These are phyloP conservation scores for Wallacemonas sp. DNA, from an alignment of 208 protist species.

Conservation along the genomic window DNA sequence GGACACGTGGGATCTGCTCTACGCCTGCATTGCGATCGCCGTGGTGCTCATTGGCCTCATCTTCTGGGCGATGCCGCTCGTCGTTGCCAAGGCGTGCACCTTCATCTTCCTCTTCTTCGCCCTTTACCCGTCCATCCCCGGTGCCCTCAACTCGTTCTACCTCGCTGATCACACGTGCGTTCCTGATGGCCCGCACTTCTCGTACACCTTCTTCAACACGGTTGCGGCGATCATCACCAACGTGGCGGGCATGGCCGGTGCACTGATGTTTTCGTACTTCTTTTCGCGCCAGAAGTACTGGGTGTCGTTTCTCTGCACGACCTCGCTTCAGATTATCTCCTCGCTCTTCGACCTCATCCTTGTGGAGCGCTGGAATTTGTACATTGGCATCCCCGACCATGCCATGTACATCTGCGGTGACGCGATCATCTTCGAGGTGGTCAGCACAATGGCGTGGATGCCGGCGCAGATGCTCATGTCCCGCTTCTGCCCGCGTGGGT, in stretches of 20 bases:
- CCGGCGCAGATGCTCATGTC: constrained; percentile 59
- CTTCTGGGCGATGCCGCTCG: constrained; percentile 20
- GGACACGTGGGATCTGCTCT: constrained; percentile 8
- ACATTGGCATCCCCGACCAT: constrained; percentile 32
- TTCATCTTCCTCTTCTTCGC: constrained; percentile 19
- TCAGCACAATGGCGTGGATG: constrained; percentile 55
- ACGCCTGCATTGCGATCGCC: constrained; percentile 7
- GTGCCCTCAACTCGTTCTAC: constrained; percentile 42
- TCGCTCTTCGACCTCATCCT: constrained; percentile 53
- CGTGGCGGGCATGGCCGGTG: constrained; percentile 33
- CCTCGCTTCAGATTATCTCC: constrained; percentile 26
- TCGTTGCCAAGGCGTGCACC: constrained; percentile 20
- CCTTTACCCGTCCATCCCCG: constrained; percentile 41
- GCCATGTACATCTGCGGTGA: constrained; percentile 55
- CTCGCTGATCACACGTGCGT: constrained; percentile 27
- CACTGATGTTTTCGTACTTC: constrained; percentile 35
- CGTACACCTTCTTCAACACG: constrained; percentile 40
- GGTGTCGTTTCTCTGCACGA: constrained; percentile 45
- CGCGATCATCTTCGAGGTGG: constrained; percentile 43
- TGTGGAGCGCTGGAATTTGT: constrained; percentile 44
- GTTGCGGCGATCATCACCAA: constrained; percentile 25
- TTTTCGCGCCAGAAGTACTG: constrained; percentile 40
- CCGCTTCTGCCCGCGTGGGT: constrained; percentile 60
- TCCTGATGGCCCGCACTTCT: constrained; percentile 40
- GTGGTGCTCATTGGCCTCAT: constrained; percentile 14